Conservation (phyloP, 2,329 filamentous ascomycete genomes). For the Magnaporthiopsis rhizophila region DNA sequence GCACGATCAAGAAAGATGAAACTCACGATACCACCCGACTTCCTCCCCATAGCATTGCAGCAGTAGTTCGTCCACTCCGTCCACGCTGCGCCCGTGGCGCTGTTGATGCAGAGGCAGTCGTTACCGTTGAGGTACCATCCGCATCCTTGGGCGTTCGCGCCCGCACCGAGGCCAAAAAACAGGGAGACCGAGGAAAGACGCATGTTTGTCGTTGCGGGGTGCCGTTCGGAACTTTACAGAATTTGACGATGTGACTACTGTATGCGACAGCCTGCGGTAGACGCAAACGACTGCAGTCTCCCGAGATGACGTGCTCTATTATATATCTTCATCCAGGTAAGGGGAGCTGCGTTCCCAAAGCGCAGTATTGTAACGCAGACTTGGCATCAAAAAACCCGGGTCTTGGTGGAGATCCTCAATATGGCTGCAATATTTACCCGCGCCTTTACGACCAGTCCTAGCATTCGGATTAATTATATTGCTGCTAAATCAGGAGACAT, state of each 20-base stretch:
- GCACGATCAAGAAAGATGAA: not conserved
- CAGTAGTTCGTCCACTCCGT: slow-evolving; percentile 9
- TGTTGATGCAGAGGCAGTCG: slow-evolving; percentile 13
- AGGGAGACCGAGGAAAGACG: not conserved
- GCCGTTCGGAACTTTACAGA: not conserved
- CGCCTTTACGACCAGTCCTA: not conserved
- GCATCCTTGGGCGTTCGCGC: slow-evolving; percentile 7
- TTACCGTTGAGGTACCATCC: slow-evolving; percentile 10
- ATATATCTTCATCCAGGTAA: not conserved
- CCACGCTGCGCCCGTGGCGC: slow-evolving; percentile 7
- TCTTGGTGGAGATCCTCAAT: not conserved
- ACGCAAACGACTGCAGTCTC: not conserved
- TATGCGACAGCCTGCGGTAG: not conserved
- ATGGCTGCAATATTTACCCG: not conserved
- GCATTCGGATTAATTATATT: not conserved
- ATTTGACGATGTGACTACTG: not conserved
- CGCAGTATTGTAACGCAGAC: not conserved
- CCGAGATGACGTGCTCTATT: not conserved
- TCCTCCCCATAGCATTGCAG: slow-evolving; percentile 6
- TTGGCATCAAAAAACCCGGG: not conserved
- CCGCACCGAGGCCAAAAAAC: not conserved
- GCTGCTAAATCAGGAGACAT: not conserved
- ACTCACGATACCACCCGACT: not conserved
- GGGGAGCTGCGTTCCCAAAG: not conserved
- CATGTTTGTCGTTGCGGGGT: not conserved